Evolutionary conservation across 306 rosid species (phyloP).

Genomic region (Parietaria judaica): DNA sequence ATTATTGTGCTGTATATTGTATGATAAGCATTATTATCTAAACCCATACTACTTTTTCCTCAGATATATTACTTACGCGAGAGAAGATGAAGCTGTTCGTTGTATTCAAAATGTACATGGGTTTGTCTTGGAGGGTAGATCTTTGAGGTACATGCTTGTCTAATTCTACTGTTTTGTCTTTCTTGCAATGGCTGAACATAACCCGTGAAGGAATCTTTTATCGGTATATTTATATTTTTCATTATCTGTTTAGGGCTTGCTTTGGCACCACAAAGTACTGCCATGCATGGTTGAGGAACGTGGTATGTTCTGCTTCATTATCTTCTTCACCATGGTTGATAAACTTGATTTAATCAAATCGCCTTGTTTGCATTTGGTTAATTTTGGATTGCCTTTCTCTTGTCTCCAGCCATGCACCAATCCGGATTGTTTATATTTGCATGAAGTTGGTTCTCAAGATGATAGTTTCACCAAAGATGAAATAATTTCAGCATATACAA

Average conservation of each 20-base stretch:
- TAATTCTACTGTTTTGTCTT: neutral
- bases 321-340: neutral
- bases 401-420: slow-evolving; percentile 88
- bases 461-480: slow-evolving; percentile 98
- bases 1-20: neutral
- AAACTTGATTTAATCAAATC: slow-evolving; percentile 10
- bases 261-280: slow-evolving; percentile 99
- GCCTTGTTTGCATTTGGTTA: neutral
- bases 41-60: neutral
- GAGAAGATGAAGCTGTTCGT: slow-evolving; percentile 93
- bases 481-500: slow-evolving; percentile 77
- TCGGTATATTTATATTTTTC: neutral
- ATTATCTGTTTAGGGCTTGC: slow-evolving; percentile 63
- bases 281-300: slow-evolving; percentile 96
- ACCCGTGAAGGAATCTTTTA: neutral
- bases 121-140: slow-evolving; percentile 85
- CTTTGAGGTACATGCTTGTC: slow-evolving; percentile 50
- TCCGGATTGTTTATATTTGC: slow-evolving; percentile 93
- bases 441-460: slow-evolving; percentile 81
- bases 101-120: slow-evolving; percentile 99
- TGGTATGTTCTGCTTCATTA: slow-evolving; percentile 45
- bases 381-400: slow-evolving; percentile 8
- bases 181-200: neutral
- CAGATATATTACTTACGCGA: slow-evolving; percentile 97
- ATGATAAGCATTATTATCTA: neutral